Evolutionary conservation across 805 yeast genomes (phyloP), one percentile per base, ranked within the genome.

Genomic region (Metschnikowia proteae): DNA sequence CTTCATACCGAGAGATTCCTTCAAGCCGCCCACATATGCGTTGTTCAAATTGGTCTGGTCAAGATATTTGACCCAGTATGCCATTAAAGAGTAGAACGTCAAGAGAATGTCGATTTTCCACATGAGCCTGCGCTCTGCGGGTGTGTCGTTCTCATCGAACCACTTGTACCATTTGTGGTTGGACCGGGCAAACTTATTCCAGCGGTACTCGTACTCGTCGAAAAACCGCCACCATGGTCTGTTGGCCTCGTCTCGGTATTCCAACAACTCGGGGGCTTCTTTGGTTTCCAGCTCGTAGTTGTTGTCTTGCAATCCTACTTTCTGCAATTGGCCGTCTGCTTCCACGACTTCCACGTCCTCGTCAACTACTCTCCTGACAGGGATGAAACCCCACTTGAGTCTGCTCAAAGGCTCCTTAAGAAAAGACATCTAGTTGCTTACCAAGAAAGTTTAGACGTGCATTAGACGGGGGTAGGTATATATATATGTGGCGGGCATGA

Each of bases 241-340:
- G 51, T 74, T 59, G 6, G 80, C 80, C 59, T 78, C 83, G 57
- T 79, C 83, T 52, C 82, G 64, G 57, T 71, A 74, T 56, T 78
- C 82, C 36, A 59, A 39, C 23, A 45, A 25, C n/a, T 29, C 48
- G 17, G 46, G 25, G 2, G 32, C 44, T 9, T 38, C 23, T 4
- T 43, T 39, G 11, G 30, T 31, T 10, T 6, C 6, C 13, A 38
- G 32, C 17, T 49, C 56, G 46, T 49, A 53, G 34, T 48, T 53
- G 45, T 47, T 41, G n/a, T 45, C 49, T 34, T 53, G 56, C 39
- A 53, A 46, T 3, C 47, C 42, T n/a, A 28, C 45, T n/a, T 29
- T 46, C n/a, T 33, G 32, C 8, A 28, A 34, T 4, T 47, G 39
- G 8, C 7, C 43, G 6, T 31, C 23, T 27, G 25, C 34, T 5